Conservation (phyloP, 345 rosid genomes). For the Gossypium ekmanianum region DNA sequence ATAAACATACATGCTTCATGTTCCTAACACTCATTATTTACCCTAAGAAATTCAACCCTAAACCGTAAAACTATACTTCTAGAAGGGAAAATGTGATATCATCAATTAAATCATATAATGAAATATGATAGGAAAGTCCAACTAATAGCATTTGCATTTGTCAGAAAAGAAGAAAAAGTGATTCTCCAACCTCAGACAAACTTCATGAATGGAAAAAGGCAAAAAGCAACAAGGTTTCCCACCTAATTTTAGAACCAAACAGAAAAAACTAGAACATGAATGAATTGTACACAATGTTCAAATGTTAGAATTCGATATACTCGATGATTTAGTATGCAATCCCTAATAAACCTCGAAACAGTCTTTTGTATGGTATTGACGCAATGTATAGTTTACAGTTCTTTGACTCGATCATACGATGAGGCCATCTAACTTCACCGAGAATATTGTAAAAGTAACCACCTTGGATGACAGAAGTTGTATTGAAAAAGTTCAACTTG, state of each 20-base stretch:
- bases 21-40: no score
- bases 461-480: conserved; percentile 5
- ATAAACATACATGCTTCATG: no score
- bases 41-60: no score
- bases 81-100: background rate
- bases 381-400: no score
- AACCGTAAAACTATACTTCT: background rate
- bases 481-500: background rate
- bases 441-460: background rate
- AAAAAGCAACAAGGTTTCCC: background rate
- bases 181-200: conserved; percentile 10
- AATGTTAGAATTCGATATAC: no score
- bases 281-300: background rate
- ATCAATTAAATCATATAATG: background rate
- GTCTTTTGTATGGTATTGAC: background rate
- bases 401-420: no score
- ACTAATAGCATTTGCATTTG: conserved; percentile 17
- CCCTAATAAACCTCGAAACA: background rate
- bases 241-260: conserved; percentile 8
- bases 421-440: no score
- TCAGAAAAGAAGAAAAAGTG: background rate
- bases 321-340: background rate
- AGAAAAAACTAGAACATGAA: conserved; percentile 4
- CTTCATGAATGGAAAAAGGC: conserved; percentile 4
- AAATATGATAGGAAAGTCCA: conserved; percentile 11